Conservation (phyloP, 495 filamentous ascomycete species). For the Neurospora sp. region DNA sequence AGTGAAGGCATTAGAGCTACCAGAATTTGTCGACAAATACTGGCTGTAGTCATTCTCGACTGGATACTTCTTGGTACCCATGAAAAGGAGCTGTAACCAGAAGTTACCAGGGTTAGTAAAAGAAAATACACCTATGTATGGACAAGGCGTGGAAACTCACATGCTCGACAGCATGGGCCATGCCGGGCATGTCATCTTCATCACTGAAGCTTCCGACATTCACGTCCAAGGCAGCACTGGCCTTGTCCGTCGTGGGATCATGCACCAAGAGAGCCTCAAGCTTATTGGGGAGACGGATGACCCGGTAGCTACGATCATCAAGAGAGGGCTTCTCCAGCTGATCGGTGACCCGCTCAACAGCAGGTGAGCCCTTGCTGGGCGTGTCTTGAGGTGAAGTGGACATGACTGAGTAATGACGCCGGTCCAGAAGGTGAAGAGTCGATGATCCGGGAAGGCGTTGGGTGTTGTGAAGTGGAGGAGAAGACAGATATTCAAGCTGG, state of each 20-base stretch:
- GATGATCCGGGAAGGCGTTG: background rate
- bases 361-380: conserved; percentile 17
- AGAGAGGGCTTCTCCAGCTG: conserved; percentile 75
- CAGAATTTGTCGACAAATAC: conserved; percentile 81
- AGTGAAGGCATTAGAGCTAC: conserved; percentile 91
- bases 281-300: conserved; percentile 75
- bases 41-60: conserved; percentile 93
- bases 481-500: conserved; percentile 2
- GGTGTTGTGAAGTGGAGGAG: conserved; percentile 4
- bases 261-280: conserved; percentile 93
- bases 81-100: conserved; percentile 69
- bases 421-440: background rate
- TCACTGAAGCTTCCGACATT: conserved; percentile 96
- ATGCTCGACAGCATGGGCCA: conserved; percentile 80
- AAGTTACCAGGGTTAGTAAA: conserved; percentile 10
- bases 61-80: conserved; percentile 98
- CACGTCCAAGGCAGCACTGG: conserved; percentile 87
- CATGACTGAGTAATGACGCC: conserved; percentile 12
- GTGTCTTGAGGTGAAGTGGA: conserved; percentile 7
- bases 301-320: conserved; percentile 81
- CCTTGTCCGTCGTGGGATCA: conserved; percentile 93
- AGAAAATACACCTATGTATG: background rate
- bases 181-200: conserved; percentile 80
- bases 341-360: conserved; percentile 65
- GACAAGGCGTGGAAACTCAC: conserved; percentile 21